Percentiles rank a stretch among this genome's conserved stretches.
Conservation (phyloP, 2,329 filamentous ascomycete genomes). For the Cylindrodendrum hubeiense region DNA sequence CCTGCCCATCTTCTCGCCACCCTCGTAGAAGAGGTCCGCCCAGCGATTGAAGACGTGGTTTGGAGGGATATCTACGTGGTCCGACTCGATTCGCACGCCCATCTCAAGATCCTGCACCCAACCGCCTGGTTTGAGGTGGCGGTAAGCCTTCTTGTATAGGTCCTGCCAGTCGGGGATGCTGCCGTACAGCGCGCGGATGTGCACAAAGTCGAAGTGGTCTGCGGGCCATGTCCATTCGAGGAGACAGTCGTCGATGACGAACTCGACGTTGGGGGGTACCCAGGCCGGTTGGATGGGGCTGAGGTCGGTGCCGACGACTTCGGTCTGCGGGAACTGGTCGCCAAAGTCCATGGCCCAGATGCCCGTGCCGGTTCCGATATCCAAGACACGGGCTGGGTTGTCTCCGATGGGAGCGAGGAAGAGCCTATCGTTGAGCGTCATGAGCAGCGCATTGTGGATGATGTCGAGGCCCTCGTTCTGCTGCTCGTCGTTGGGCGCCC, state of each 20-base stretch:
- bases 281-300: conserved; percentile 50
- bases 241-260: conserved; percentile 51
- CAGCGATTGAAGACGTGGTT: conserved; percentile 46
- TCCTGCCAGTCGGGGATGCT: conserved; percentile 67
- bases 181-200: conserved; percentile 68
- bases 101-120: conserved; percentile 49
- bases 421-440: conserved; percentile 39
- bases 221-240: conserved; percentile 58
- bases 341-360: conserved; percentile 62
- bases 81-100: conserved; percentile 35
- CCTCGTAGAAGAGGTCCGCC: conserved; percentile 43
- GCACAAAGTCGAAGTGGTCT: conserved; percentile 68
- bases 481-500: conserved; percentile 45
- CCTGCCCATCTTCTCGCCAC: conserved; percentile 43
- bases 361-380: conserved; percentile 69
- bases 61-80: conserved; percentile 24
- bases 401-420: conserved; percentile 40
- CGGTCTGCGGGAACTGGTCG: conserved; percentile 44
- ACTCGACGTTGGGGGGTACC: conserved; percentile 47
- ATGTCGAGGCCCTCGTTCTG: conserved; percentile 44
- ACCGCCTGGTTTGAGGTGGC: conserved; percentile 59
- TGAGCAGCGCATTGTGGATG: conserved; percentile 40
- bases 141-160: conserved; percentile 64
- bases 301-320: conserved; percentile 51
- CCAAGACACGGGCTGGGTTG: conserved; percentile 50